Percentiles rank a stretch among this genome's conserved stretches.
Conservation (phyloP, 1,284 basidiomycete genomes). For the Ustilago vetiveriae region DNA sequence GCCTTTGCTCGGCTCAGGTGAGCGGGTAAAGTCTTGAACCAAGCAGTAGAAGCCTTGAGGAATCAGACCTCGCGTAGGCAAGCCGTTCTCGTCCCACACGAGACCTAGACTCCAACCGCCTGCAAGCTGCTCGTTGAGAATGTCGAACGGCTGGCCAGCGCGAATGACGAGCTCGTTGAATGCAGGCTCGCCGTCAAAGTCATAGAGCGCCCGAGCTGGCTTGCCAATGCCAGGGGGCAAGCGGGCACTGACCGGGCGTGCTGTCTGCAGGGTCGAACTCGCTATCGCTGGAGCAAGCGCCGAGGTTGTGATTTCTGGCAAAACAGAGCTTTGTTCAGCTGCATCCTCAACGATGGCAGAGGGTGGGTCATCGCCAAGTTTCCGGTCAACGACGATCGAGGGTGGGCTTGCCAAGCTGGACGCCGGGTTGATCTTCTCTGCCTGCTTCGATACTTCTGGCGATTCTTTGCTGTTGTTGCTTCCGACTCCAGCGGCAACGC, state of each 20-base stretch:
- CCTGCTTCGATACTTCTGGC: not conserved
- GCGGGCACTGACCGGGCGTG: conserved; percentile 12
- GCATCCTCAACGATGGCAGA: not conserved
- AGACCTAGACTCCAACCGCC: conserved; percentile 58
- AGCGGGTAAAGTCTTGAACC: conserved; percentile 50
- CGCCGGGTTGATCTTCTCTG: not conserved
- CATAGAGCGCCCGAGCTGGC: conserved; percentile 54
- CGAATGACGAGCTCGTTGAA: conserved; percentile 56
- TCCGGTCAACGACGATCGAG: conserved; percentile 13
- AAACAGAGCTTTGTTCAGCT: too few relatives aligned
- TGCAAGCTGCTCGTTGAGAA: conserved; percentile 52
- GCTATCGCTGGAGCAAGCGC: not conserved
- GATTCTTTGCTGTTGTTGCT: not conserved
- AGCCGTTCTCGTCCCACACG: conserved; percentile 32
- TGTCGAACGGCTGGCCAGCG: conserved; percentile 53
- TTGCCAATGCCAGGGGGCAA: conserved; percentile 40
- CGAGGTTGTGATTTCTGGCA: too few relatives aligned
- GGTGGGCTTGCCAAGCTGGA: conserved; percentile 3
- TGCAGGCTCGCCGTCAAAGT: conserved; percentile 50
- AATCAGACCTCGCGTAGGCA: conserved; percentile 48
- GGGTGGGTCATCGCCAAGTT: not conserved
- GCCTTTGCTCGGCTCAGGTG: conserved; percentile 15
- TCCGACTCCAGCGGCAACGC: not conserved
- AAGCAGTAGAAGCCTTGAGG: conserved; percentile 57
- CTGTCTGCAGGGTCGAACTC: conserved; percentile 3